These are phyloP conservation scores for Trypanosoma scelopori DNA, from an alignment of 208 protist species.

Conservation along the genomic window DNA sequence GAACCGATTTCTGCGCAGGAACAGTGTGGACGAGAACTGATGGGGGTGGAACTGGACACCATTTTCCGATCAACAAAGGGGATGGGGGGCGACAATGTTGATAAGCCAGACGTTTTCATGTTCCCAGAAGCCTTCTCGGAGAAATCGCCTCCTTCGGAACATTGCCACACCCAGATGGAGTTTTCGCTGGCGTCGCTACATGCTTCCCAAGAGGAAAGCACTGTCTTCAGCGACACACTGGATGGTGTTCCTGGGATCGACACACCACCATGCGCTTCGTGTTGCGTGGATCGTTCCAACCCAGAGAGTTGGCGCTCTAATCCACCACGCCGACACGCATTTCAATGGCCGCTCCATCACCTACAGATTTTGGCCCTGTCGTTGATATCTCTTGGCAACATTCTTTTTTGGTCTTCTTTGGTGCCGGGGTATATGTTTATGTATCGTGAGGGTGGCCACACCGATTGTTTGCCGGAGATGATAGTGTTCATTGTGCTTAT, in stretches of 20 bases:
- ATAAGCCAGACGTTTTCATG: too few relatives aligned
- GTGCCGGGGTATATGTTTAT: constrained; percentile 45
- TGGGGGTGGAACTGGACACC: too few relatives aligned
- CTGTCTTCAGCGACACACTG: neutral
- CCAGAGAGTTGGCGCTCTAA: constrained; percentile 54
- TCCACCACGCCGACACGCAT: constrained; percentile 49
- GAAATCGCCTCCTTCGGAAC: neutral
- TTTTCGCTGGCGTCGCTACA: neutral
- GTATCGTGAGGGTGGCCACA: constrained; percentile 31
- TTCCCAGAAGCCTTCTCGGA: neutral
- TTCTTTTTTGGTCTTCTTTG: constrained; percentile 50
- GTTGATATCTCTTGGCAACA: constrained; percentile 37
- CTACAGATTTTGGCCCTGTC: constrained; percentile 60
- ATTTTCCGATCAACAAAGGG: too few relatives aligned
- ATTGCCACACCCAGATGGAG: constrained; percentile 8
- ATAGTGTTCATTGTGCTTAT: constrained; percentile 39
- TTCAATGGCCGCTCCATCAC: constrained; percentile 67
- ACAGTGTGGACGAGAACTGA: too few relatives aligned
- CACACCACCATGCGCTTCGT: constrained; percentile 45
- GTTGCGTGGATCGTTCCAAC: constrained; percentile 51
- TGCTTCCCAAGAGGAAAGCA: constrained; percentile 19
- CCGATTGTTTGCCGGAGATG: constrained; percentile 41
- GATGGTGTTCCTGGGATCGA: too few relatives aligned
- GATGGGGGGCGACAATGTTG: too few relatives aligned
- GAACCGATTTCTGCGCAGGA: too few relatives aligned